phyloP scores from a whole-genome alignment of 257 asterid genomes.

The Lavandula angustifolia region DNA sequence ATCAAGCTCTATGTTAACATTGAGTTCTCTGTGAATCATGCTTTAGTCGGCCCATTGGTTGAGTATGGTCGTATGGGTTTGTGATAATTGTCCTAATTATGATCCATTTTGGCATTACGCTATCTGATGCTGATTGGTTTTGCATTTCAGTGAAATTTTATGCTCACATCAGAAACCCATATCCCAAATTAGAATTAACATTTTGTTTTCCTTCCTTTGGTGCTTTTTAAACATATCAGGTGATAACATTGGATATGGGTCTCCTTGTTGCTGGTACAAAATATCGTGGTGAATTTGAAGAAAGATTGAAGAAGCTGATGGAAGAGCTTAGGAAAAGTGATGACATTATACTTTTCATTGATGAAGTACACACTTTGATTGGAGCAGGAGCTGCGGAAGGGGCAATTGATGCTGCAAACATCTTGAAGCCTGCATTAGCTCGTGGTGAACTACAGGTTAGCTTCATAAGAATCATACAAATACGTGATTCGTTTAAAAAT shows the following conservation, averaged over 20 bases:
- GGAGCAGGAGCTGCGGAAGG: constrained; percentile 99
- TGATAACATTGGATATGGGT: constrained; percentile 36
- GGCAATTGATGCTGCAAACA: constrained; percentile 96
- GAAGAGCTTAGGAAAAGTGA: constrained; percentile 91
- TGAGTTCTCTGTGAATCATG: constrained; percentile 10
- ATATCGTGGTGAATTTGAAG: constrained; percentile 99
- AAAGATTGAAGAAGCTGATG: constrained; percentile 85
- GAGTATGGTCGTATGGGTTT: not conserved
- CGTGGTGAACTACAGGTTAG: constrained; percentile 96
- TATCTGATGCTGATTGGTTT: not conserved
- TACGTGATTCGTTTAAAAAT: too few species aligned
- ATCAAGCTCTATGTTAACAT: not conserved
- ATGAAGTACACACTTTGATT: constrained; percentile 92
- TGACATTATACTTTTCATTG: constrained; percentile 87
- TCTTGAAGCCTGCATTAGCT: constrained; percentile 91
- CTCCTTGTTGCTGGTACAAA: constrained; percentile 44
- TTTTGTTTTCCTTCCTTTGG: not conserved
- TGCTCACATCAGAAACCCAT: not conserved
- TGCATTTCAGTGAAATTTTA: constrained; percentile 1
- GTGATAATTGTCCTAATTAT: not conserved
- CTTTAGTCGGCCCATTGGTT: constrained; percentile 1
- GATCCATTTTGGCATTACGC: constrained; percentile 17
- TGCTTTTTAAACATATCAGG: constrained; percentile 28
- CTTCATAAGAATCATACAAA: too few species aligned
- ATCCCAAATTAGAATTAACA: not conserved